Conservation (phyloP, 352 stramenopile genomes). For the Paralagenidium karlingii region DNA sequence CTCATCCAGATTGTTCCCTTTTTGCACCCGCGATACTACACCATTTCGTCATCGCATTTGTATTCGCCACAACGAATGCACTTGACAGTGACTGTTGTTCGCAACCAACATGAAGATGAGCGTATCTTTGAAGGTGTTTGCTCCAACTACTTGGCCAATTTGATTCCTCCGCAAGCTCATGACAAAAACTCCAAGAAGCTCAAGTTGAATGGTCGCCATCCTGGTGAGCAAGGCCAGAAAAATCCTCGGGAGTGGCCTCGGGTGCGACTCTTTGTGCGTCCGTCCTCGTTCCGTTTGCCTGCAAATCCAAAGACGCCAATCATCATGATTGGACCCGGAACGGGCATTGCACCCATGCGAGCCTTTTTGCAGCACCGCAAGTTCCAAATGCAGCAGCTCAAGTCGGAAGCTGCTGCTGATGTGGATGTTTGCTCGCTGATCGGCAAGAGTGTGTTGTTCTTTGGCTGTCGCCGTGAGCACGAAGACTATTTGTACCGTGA, state of each 20-base stretch:
- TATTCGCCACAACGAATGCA: slow-evolving; percentile 88
- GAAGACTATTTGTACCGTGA: slow-evolving; percentile 87
- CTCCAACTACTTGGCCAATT: slow-evolving; percentile 82
- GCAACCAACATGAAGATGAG: slow-evolving; percentile 56
- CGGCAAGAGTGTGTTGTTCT: slow-evolving; percentile 89
- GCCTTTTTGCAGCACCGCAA: slow-evolving; percentile 93
- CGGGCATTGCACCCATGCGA: slow-evolving; percentile 95
- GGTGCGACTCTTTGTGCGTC: slow-evolving; percentile 86
- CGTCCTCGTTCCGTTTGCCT: slow-evolving; percentile 94
- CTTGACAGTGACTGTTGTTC: slow-evolving; percentile 90
- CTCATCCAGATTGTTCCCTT: slow-evolving; percentile 89
- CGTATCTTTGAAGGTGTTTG: slow-evolving; percentile 89
- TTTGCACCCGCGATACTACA: slow-evolving; percentile 94
- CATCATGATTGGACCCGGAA: slow-evolving; percentile 92
- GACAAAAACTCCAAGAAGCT: slow-evolving; percentile 27
- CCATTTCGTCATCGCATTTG: slow-evolving; percentile 92
- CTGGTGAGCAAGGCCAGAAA: slow-evolving; percentile 62
- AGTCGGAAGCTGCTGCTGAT: too few species aligned
- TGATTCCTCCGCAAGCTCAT: slow-evolving; percentile 27
- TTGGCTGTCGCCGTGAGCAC: slow-evolving; percentile 74
- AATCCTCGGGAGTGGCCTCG: slow-evolving; percentile 44
- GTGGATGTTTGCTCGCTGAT: too few species aligned
- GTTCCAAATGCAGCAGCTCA: slow-evolving; percentile 38
- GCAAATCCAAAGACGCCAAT: slow-evolving; percentile 82
- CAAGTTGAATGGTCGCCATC: slow-evolving; percentile 41